Conservation (phyloP, 2,329 filamentous ascomycete species). For the Falciphora oryzae region DNA sequence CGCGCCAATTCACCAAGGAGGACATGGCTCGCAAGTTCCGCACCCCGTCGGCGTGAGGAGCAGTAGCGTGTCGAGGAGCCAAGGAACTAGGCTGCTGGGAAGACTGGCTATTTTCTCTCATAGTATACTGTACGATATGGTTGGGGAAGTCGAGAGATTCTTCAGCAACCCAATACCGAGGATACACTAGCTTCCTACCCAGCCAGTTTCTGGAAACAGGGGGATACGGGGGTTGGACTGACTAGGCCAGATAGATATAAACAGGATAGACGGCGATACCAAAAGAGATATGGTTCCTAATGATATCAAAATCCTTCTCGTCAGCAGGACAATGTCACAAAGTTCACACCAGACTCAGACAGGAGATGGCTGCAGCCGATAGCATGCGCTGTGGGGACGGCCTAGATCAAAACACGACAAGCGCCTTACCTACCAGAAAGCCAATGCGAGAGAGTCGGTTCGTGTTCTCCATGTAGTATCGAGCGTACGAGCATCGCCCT, state of each 20-base stretch:
- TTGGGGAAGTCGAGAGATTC: neutral
- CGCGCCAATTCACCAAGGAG: constrained; percentile 58
- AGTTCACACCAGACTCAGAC: neutral
- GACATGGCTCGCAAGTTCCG: constrained; percentile 56
- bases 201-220: no score
- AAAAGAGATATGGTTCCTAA: no score
- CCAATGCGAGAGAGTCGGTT: no score
- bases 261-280: neutral
- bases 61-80: no score
- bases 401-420: neutral
- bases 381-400: neutral
- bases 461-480: no score
- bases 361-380: no score
- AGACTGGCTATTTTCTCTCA: neutral
- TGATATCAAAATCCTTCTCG: neutral
- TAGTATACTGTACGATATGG: neutral
- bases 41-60: neutral
- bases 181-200: no score
- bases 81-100: no score
- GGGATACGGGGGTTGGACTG: neutral
- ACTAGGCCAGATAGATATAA: neutral
- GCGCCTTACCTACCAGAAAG: neutral
- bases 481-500: neutral
- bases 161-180: neutral
- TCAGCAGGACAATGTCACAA: neutral